phyloP scores from a whole-genome alignment of 2,329 filamentous ascomycete species.

The Calonectria pteridis region DNA sequence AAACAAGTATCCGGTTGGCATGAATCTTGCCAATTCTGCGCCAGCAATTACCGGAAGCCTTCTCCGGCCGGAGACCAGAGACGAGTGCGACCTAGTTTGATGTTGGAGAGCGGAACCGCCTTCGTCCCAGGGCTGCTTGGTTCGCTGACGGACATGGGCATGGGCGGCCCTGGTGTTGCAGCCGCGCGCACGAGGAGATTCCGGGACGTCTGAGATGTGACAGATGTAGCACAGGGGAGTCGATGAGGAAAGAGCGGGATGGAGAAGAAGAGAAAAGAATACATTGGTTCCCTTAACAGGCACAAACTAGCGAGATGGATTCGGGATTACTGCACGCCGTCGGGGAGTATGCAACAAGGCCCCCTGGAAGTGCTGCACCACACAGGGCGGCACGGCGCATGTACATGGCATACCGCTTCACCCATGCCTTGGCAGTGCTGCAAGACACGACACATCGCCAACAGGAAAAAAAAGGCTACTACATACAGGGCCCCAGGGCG shows the following conservation, averaged over 20 bases:
- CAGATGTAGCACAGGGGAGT: background rate
- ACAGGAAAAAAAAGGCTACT: background rate
- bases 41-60: constrained; percentile 1
- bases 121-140: constrained; percentile 6
- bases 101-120: constrained; percentile 23
- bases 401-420: constrained; percentile 12
- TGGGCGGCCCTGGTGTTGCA: constrained; percentile 3
- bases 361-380: background rate
- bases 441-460: constrained; percentile 25
- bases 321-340: background rate
- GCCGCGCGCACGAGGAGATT: constrained; percentile 24
- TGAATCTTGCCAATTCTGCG: background rate
- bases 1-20: background rate
- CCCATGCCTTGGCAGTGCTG: constrained; percentile 18
- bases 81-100: background rate
- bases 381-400: constrained; percentile 17
- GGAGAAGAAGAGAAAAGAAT: background rate
- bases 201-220: constrained; percentile 16
- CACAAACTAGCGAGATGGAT: constrained; percentile 7
- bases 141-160: constrained; percentile 15
- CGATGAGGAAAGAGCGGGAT: background rate
- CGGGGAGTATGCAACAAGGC: background rate
- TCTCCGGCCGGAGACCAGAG: constrained; percentile 2
- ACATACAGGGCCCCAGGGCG: background rate
- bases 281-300: constrained; percentile 8